A percentile compares a stretch with the other conserved stretches of the same genome.
phyloP scores from a whole-genome alignment of 2,329 filamentous ascomycete species.

The Pyrenophora teres region DNA sequence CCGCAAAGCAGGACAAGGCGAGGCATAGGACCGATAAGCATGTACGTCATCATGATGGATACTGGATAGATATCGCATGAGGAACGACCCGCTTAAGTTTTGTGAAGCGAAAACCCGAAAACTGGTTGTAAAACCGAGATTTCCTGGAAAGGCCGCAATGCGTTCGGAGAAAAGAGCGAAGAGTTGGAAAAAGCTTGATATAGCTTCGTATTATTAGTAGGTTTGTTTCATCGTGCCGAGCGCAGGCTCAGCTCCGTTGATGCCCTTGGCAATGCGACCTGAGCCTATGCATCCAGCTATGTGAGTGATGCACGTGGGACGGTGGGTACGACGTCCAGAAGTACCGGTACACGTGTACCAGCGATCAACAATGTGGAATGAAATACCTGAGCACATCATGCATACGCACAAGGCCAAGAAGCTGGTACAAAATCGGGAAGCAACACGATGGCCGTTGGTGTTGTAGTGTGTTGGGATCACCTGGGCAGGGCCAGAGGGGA shows the following conservation, averaged over 20 bases:
- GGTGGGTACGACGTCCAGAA: no score
- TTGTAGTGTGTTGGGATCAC: background rate
- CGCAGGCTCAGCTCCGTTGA: background rate
- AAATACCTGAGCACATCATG: background rate
- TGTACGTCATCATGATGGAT: conserved; percentile 24
- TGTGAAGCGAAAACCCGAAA: background rate
- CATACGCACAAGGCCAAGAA: background rate
- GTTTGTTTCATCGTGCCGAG: background rate
- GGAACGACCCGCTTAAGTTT: background rate
- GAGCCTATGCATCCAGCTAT: no score
- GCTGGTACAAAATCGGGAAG: conserved; percentile 1
- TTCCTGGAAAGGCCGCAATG: background rate
- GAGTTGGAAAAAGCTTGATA: background rate
- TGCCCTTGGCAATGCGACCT: background rate
- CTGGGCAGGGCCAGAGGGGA: background rate
- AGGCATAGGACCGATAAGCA: conserved; percentile 1
- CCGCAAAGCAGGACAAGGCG: background rate
- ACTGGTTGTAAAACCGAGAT: conserved; percentile 1
- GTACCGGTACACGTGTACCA: background rate
- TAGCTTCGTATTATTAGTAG: background rate
- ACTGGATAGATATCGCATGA: conserved; percentile 1
- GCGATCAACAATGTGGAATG: background rate
- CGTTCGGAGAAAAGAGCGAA: background rate
- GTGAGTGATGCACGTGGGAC: no score
- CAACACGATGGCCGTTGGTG: conserved; percentile 6